Evolutionary conservation across 2,329 filamentous ascomycete genomes (phyloP).

Genomic region (Aureobasidium zeae): DNA sequence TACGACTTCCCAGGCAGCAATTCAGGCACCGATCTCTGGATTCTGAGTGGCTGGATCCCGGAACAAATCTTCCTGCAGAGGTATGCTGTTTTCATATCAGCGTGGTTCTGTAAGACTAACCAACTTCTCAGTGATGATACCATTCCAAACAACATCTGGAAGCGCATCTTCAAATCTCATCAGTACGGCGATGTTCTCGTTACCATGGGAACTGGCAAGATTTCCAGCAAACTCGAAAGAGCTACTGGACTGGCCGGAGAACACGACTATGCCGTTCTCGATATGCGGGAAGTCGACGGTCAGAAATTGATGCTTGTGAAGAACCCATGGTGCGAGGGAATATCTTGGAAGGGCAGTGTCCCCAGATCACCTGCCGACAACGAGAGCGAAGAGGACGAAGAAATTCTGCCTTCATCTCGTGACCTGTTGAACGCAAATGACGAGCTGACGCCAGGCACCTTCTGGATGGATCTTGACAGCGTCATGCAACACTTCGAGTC

Average conservation of each 20-base stretch:
- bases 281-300: constrained; percentile 57
- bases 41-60: constrained; percentile 90
- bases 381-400: constrained; percentile 19
- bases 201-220: constrained; percentile 79
- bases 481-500: constrained; percentile 90
- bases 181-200: constrained; percentile 71
- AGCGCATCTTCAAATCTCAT: constrained; percentile 64
- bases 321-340: constrained; percentile 88
- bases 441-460: constrained; percentile 57
- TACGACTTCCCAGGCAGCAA: constrained; percentile 98
- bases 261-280: constrained; percentile 88
- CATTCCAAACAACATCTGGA: constrained; percentile 68
- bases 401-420: constrained; percentile 25
- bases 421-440: constrained; percentile 31
- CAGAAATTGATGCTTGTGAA: constrained; percentile 71
- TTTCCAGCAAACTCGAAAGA: constrained; percentile 67
- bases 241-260: constrained; percentile 75
- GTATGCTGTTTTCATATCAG: constrained; percentile 31
- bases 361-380: constrained; percentile 2
- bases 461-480: constrained; percentile 87
- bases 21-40: constrained; percentile 88
- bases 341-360: constrained; percentile 55
- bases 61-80: constrained; percentile 87
- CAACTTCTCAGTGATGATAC: constrained; percentile 59
- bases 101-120: no score